phyloP scores from a whole-genome alignment of 2,329 filamentous ascomycete species.

The Xylaria digitata region DNA sequence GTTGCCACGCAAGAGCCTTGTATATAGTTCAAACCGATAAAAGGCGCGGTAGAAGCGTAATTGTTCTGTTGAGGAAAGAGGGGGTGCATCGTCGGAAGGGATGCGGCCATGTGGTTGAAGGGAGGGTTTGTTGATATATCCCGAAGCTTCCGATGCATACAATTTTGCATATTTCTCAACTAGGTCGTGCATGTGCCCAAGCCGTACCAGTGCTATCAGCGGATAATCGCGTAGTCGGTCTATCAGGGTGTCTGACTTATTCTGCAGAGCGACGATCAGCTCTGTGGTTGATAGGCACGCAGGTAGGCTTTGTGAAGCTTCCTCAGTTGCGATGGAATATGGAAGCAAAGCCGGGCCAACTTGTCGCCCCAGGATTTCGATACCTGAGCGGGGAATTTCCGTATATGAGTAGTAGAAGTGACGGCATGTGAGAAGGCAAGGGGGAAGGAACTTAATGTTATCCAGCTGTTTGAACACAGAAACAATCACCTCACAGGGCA shows the following conservation, averaged over 20 bases:
- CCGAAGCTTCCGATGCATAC: conserved; percentile 33
- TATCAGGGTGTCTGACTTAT: background rate
- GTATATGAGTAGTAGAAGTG: conserved; percentile 33
- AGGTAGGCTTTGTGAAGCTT: background rate
- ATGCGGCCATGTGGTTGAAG: too few relatives aligned
- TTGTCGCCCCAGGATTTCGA: conserved; percentile 31
- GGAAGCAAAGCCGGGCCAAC: background rate
- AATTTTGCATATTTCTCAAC: conserved; percentile 26
- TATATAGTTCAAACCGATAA: conserved; percentile 36
- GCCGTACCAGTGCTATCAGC: conserved; percentile 7
- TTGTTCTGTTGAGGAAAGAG: conserved; percentile 30
- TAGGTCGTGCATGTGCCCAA: conserved; percentile 30
- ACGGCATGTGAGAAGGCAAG: conserved; percentile 32
- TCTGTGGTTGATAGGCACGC: background rate
- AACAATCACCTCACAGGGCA: conserved; percentile 19
- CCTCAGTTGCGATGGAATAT: background rate
- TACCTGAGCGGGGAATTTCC: conserved; percentile 9
- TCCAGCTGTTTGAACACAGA: conserved; percentile 27
- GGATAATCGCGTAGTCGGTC: background rate
- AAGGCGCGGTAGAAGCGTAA: conserved; percentile 35
- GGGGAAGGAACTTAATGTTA: conserved; percentile 24
- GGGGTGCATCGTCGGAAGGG: too few relatives aligned
- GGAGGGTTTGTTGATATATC: background rate
- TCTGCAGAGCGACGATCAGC: background rate
- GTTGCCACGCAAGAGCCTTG: conserved; percentile 26